Evolutionary conservation across 441 rosid genomes (phyloP).

Genomic region (Erodium texanum): DNA sequence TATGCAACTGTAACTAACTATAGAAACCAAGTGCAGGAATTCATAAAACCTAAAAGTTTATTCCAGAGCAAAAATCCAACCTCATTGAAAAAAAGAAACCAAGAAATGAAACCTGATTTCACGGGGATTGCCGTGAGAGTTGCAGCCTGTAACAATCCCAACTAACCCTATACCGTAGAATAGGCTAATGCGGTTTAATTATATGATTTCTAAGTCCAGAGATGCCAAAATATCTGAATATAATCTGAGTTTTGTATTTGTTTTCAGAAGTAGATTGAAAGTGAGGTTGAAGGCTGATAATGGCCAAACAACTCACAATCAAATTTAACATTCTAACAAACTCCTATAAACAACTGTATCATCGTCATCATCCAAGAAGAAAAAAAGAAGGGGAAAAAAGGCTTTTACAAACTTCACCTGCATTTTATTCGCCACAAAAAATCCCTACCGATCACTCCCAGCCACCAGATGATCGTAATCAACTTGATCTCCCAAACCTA

Average conservation of each 20-base stretch:
- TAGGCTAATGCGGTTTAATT: too few species aligned
- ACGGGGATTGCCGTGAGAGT: too few species aligned
- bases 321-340: conserved; percentile 11
- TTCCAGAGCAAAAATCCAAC: too few species aligned
- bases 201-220: not conserved
- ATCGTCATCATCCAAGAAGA: conserved; percentile 12
- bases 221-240: not conserved
- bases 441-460: conserved; percentile 24
- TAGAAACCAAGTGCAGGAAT: too few species aligned
- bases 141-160: too few species aligned
- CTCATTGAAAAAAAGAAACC: too few species aligned
- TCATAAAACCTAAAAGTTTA: too few species aligned
- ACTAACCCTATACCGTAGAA: too few species aligned
- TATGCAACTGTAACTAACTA: too few species aligned
- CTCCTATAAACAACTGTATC: conserved; percentile 5
- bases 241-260: not conserved
- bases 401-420: conserved; percentile 35
- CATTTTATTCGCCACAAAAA: conserved; percentile 42
- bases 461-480: too few species aligned
- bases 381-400: conserved; percentile 5
- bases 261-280: not conserved
- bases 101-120: too few species aligned
- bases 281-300: not conserved
- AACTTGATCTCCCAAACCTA: conserved; percentile 16
- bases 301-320: not conserved